These are phyloP conservation scores for Sugiyamaella americana DNA, from an alignment of 805 yeast species.

Conservation along the genomic window DNA sequence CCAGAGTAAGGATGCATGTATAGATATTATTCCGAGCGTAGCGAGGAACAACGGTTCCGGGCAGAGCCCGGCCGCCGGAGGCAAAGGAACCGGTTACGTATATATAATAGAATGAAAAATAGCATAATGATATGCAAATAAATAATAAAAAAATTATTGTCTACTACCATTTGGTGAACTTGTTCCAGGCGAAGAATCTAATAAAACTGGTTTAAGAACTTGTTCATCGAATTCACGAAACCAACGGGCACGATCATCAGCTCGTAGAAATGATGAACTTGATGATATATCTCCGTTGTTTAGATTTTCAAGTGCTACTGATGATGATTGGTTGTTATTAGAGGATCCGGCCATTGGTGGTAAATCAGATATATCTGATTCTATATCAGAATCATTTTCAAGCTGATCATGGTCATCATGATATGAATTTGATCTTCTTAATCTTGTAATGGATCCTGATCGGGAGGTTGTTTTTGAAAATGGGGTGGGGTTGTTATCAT, in stretches of 20 bases:
- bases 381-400: conserved; percentile 30
- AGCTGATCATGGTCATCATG: conserved; percentile 12
- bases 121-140: too few species aligned
- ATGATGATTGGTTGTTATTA: neutral
- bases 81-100: too few species aligned
- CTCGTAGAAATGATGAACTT: conserved; percentile 26
- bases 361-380: conserved; percentile 31
- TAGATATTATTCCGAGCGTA: too few species aligned
- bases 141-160: neutral
- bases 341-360: conserved; percentile 31
- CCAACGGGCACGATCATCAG: conserved; percentile 82
- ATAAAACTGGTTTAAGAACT: conserved; percentile 83
- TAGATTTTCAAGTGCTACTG: conserved; percentile 6
- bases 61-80: too few species aligned
- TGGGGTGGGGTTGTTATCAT: neutral
- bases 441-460: conserved; percentile 6
- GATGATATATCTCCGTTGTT: conserved; percentile 10
- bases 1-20: too few species aligned
- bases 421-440: conserved; percentile 16
- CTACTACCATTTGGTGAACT: conserved; percentile 10
- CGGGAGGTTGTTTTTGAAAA: conserved; percentile 3
- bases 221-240: conserved; percentile 90
- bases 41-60: too few species aligned
- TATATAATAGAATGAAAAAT: neutral
- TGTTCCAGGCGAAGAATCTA: conserved; percentile 43